phyloP scores from a whole-genome alignment of 2,329 filamentous ascomycete genomes.

The Botrytis tulipae region DNA sequence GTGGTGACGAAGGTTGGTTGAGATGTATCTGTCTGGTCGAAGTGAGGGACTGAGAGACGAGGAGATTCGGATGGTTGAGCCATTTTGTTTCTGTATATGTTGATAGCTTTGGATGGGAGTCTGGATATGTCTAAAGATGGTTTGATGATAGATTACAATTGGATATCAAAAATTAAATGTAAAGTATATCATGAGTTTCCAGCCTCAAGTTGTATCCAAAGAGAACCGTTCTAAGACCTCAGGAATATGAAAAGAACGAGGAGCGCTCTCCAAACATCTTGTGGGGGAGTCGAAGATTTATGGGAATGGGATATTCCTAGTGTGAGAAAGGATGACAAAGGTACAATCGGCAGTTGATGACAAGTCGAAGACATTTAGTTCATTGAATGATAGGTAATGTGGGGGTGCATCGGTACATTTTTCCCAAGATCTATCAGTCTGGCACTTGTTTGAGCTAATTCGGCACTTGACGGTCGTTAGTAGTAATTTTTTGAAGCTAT shows the following conservation, averaged over 20 bases:
- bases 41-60: too few relatives aligned
- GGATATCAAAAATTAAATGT: not conserved
- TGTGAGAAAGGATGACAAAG: not conserved
- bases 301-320: not conserved
- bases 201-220: not conserved
- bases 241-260: not conserved
- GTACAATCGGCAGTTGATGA: not conserved
- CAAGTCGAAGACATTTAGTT: not conserved
- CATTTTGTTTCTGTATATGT: not conserved
- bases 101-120: not conserved
- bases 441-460: not conserved
- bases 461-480: not conserved
- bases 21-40: not conserved
- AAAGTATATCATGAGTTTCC: not conserved
- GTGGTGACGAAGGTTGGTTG: not conserved
- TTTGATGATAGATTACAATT: not conserved
- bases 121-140: not conserved
- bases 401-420: not conserved
- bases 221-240: not conserved
- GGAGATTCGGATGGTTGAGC: not conserved
- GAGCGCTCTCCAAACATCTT: not conserved
- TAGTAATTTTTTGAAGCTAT: too few relatives aligned
- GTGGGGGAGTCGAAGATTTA: not conserved
- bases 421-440: not conserved
- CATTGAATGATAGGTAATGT: not conserved